Evolutionary conservation across 164 flowering plant genomes (phyloP).

Genomic region (Vitis rupestris): DNA sequence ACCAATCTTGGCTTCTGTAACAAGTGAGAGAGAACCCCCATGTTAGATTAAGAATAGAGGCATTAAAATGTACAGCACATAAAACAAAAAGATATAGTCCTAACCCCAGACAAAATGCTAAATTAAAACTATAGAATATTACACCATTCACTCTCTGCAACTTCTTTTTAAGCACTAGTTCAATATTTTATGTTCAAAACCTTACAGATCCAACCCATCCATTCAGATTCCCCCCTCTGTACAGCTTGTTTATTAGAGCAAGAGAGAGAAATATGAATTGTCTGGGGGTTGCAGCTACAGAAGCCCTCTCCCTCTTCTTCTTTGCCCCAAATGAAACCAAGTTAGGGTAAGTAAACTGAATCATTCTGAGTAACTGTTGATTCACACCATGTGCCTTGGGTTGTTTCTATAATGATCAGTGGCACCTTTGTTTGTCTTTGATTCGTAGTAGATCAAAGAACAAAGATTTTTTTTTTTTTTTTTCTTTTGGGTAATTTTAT

Average conservation of each 20-base stretch:
- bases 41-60: slow-evolving; percentile 4
- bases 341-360: slow-evolving; percentile 4
- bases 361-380: no score
- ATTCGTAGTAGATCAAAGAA: no score
- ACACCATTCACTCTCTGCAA: slow-evolving; percentile 28
- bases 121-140: slow-evolving; percentile 8
- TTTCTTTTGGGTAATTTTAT: no score
- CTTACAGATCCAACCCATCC: slow-evolving; percentile 54
- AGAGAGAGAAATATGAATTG: slow-evolving; percentile 8
- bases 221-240: slow-evolving; percentile 42
- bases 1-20: slow-evolving; percentile 49
- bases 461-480: no score
- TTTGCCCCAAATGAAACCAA: slow-evolving; percentile 7
- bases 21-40: slow-evolving; percentile 6
- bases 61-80: slow-evolving; percentile 27
- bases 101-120: slow-evolving; percentile 21
- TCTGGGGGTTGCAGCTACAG: slow-evolving; percentile 4
- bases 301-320: slow-evolving; percentile 6
- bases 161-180: slow-evolving; percentile 30
- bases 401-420: no score
- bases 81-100: slow-evolving; percentile 50
- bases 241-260: slow-evolving; percentile 28
- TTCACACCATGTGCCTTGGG: no score
- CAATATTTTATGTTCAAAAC: slow-evolving; percentile 34
- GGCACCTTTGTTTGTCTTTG: no score